Base-by-base conservation (phyloP, 1,139 yeast genomes). In the Suhomyces taliae region DNA sequence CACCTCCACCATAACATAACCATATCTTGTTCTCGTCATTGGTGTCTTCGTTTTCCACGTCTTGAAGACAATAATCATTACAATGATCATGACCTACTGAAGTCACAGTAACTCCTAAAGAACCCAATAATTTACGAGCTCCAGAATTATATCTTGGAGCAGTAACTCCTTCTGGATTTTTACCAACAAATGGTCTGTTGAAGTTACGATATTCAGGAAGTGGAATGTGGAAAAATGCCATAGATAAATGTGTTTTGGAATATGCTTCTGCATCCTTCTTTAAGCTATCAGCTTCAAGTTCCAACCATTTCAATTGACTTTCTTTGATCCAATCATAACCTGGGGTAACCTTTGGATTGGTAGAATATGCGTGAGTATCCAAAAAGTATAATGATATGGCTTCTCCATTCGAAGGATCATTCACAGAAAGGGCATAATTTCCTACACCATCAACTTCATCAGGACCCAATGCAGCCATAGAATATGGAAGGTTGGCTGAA, bases 211-310 rank as follows among this genome's bases (percentile, higher is more conserved):
- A 90, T 64, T 91, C 97, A 0, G 96, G 95, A 15, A 90, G 57
- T 0, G 99, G 99, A 36, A 93, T 90, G 62, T 93, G 98, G 75
- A 90, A 86, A 59, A 91, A 91, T 0, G 96, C 96, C 90, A 93
- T 83, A 14, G 90, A 78, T 53, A 88, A 58, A 46, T 79, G 87
- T 32, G 66, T 65, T 24, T 59, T 48, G n/a, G 78, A 52, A 58
- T 72, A 72, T 24, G 69, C 59, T 1, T 64, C 59, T 36, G 70
- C 66, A 15, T 61, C 54, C 12, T 64, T 59, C 53, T 65, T 59
- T 43, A 74, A 49, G 27, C 60, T 50, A 24, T 65, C 66, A 48
- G 74, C 66, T 52, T 75, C 67, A n/a, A 66, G 58, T 53, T 76
- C 74, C 29, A 89, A 58, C 70, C 79, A 87, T 4, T 78, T 74